Evolutionary conservation across 805 yeast species (phyloP).

Genomic region (Kuraishia capsulata): DNA sequence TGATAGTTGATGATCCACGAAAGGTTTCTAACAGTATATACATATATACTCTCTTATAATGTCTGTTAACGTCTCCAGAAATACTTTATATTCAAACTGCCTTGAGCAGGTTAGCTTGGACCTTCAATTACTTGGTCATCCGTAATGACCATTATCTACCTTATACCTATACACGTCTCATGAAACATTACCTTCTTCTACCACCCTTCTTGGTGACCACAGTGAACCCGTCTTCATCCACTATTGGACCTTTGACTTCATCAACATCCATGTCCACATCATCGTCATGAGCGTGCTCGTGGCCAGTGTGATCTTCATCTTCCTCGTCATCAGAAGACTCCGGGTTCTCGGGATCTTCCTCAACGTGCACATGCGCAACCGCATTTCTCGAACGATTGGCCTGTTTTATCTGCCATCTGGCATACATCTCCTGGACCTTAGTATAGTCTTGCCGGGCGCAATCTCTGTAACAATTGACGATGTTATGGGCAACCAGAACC

Average conservation of each 20-base stretch:
- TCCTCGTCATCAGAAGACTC: constrained; percentile 39
- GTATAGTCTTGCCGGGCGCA: constrained; percentile 44
- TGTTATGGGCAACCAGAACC: constrained; percentile 55
- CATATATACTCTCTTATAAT: no score
- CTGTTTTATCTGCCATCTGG: constrained; percentile 49
- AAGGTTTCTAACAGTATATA: no score
- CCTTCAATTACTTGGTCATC: no score
- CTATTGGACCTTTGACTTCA: constrained; percentile 44
- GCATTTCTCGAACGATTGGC: constrained; percentile 19
- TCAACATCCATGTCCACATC: constrained; percentile 26
- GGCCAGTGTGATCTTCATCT: constrained; percentile 37
- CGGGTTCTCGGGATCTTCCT: constrained; percentile 58
- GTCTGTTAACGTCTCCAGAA: no score
- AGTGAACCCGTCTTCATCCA: constrained; percentile 95
- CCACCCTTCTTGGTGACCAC: constrained; percentile 70
- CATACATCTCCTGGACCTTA: constrained; percentile 50
- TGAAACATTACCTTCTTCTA: constrained; percentile 20
- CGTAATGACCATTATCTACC: no score
- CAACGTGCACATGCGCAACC: constrained; percentile 31
- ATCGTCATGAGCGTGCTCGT: constrained; percentile 16
- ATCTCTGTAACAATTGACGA: constrained; percentile 59
- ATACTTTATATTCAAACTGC: no score
- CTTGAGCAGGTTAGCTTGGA: no score
- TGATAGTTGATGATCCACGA: no score
- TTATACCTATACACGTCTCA: constrained; percentile 6